Conservation (phyloP, 2,329 filamentous ascomycete genomes). For the Pyrenophora graminea region DNA sequence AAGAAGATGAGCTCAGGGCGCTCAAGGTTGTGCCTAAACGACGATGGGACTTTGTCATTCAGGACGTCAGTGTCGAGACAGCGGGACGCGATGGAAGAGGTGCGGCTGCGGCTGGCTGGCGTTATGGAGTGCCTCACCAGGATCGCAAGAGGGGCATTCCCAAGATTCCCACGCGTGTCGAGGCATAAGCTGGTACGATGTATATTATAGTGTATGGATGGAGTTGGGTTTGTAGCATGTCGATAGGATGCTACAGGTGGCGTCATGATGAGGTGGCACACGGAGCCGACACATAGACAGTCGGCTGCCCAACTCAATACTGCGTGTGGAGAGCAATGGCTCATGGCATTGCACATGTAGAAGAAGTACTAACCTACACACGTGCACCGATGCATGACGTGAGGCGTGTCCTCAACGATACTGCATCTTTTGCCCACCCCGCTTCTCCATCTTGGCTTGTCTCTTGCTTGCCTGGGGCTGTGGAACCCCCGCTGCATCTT, state of each 20-base stretch:
- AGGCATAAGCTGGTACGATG: slow-evolving; percentile 36
- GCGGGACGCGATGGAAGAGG: slow-evolving; percentile 61
- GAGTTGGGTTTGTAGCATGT: not conserved
- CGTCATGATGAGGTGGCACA: no score
- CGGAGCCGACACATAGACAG: no score
- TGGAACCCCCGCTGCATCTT: slow-evolving; percentile 48
- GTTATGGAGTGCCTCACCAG: slow-evolving; percentile 66
- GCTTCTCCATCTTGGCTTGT: slow-evolving; percentile 58
- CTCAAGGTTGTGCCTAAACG: slow-evolving; percentile 52
- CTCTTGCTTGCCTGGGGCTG: slow-evolving; percentile 51
- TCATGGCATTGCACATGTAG: no score
- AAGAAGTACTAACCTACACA: not conserved
- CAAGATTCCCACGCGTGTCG: slow-evolving; percentile 66
- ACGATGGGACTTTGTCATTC: slow-evolving; percentile 65
- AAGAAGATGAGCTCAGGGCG: slow-evolving; percentile 50
- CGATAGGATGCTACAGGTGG: no score
- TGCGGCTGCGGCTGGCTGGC: slow-evolving; percentile 58
- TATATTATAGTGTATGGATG: slow-evolving; percentile 1
- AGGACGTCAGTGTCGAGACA: slow-evolving; percentile 60
- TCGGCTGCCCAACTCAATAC: no score
- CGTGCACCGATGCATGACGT: not conserved
- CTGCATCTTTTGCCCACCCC: slow-evolving; percentile 54
- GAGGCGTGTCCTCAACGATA: slow-evolving; percentile 47
- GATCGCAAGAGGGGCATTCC: slow-evolving; percentile 66
- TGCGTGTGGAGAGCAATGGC: no score